These are phyloP conservation scores for Tricholoma flavovirens DNA, from an alignment of 768 basidiomycete genomes.

Conservation along the genomic window DNA sequence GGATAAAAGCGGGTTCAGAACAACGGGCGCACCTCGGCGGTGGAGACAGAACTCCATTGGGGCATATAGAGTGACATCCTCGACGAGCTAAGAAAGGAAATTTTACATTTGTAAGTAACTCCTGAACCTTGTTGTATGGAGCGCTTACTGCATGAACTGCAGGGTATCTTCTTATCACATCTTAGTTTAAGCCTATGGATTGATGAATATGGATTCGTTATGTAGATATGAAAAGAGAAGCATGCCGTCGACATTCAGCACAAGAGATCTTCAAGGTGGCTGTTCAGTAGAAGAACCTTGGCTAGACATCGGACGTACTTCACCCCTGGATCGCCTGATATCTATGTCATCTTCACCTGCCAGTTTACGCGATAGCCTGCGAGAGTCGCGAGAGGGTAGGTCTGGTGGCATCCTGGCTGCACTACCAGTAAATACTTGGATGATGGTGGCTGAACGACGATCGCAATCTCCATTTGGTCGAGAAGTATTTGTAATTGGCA, in stretches of 20 bases:
- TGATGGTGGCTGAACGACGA: too few species aligned
- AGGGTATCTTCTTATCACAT: slow-evolving; percentile 59
- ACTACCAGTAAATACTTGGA: too few species aligned
- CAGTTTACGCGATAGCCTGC: slow-evolving; percentile 40
- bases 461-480: too few species aligned
- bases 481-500: too few species aligned
- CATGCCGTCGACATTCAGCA: slow-evolving; percentile 56
- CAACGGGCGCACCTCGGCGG: slow-evolving; percentile 43
- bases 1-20: neutral
- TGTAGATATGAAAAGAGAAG: neutral
- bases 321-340: slow-evolving; percentile 43
- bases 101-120: neutral
- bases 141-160: slow-evolving; percentile 47
- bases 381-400: slow-evolving; percentile 11
- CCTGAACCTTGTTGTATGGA: neutral
- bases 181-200: slow-evolving; percentile 49
- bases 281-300: slow-evolving; percentile 11
- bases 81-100: slow-evolving; percentile 37
- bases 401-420: slow-evolving; percentile 34
- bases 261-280: slow-evolving; percentile 37
- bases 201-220: neutral
- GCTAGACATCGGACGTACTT: slow-evolving; percentile 24
- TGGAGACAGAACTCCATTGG: slow-evolving; percentile 54
- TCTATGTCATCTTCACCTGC: slow-evolving; percentile 33
- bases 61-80: slow-evolving; percentile 58